Evolutionary conservation across 108 stramenopile genomes (phyloP).

Genomic region (Discostella stelligeroides): DNA sequence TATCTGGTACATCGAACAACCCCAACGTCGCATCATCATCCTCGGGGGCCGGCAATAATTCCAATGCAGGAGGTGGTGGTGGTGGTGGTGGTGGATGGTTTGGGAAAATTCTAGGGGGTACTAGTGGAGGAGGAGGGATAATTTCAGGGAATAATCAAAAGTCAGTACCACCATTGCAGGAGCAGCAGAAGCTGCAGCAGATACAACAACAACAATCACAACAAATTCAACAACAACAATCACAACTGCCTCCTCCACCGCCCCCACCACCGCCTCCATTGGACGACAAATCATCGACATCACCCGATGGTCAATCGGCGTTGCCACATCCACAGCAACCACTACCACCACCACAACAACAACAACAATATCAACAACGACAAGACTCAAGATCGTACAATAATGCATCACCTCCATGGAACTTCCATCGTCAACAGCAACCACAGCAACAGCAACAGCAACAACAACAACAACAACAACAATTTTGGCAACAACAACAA

Average conservation of each 20-base stretch:
- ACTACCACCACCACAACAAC: not conserved
- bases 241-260: not conserved
- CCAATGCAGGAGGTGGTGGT: slow-evolving; percentile 1
- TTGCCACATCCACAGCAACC: not conserved
- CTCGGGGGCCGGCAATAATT: too few species aligned
- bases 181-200: too few species aligned
- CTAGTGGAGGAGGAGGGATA: not conserved
- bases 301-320: slow-evolving; percentile 1
- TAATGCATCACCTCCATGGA: too few species aligned
- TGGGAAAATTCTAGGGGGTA: slow-evolving; percentile 18
- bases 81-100: too few species aligned
- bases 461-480: slow-evolving; percentile 17
- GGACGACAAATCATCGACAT: not conserved
- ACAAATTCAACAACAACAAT: not conserved
- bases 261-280: not conserved
- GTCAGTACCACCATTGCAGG: too few species aligned
- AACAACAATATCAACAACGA: slow-evolving; percentile 10
- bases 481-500: not conserved
- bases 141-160: too few species aligned
- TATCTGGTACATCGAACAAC: too few species aligned
- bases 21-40: too few species aligned
- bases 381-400: too few species aligned
- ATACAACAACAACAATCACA: not conserved
- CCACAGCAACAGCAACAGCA: slow-evolving; percentile 3
- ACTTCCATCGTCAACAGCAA: too few species aligned